Base-by-base conservation (phyloP, 140 eudicot species). In the Erigeron philadelphicus region DNA sequence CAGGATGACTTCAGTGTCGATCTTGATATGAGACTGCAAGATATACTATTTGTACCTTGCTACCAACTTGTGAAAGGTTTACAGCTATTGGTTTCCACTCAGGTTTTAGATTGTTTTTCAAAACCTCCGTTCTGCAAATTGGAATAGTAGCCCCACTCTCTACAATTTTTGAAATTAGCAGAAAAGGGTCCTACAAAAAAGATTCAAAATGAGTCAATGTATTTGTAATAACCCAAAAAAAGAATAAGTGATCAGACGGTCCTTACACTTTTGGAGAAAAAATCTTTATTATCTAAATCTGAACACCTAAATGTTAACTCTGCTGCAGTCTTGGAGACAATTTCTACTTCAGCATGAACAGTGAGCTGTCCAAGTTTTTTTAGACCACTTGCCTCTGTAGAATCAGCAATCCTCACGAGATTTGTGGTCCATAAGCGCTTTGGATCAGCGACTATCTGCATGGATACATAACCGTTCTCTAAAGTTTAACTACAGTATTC, bases 211-310 rank as follows among this genome's bases (percentile, higher is more conserved):
- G 67, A 12, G 31, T 49, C 11, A 31, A 21, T 17, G 15, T 15
- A 57, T 21, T 69, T 68, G 71, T 40, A 16, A 19, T 59, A 47
- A 72, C 67, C 72, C 38, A 16, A 46, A 47, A 63, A 68, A 43
- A 62, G 56, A 44, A 71, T 45, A 31, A 75, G 16, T 55, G 49
- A 55, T 47, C 13, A 46, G 55, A 72, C 62, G 18, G 55, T 68
- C 25, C 84, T 71, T 91, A 91, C 97, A 75, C 91, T 91, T 79
- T 84, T 91, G 72, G 97, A 84, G 77, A 91, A 91, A 25, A 86
- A 75, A 86, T 91, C 97, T 78, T 84, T 91, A 38, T 84, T 72
- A 77, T 91, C 96, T 80, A 91, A 84, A 78, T 91, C 88, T 72
- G 88, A 65, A 85, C 97, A 91, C 80, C 80, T 82, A 41, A 91